Base-by-base conservation (phyloP, 495 filamentous ascomycete genomes). In the Penicillium paxilli region DNA sequence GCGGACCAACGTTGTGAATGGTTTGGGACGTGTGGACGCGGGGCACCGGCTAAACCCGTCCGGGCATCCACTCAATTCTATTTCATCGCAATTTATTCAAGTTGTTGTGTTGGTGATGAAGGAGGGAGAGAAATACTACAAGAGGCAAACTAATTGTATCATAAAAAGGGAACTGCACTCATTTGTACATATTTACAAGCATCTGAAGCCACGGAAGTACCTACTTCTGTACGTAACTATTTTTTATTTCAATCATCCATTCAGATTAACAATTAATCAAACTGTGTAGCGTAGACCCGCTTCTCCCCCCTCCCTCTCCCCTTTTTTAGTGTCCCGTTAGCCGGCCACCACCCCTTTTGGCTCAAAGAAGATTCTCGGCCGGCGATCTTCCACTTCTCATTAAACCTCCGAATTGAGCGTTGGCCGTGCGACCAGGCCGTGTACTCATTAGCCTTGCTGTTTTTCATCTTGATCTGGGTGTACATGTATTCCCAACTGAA, bases 361-460 rank as follows among this genome's bases (percentile, higher is more conserved):
- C 59, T 57, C 47, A 60, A 67, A 60, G 58, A 58, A 67, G 64
- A 51, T 62, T 60, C 56, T 65, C 59, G 53, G 37, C 64, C 64
- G 64, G 28, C 57, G 64, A 67, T 67, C 64, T 33, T 46, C 35
- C 52, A 62, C 42, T 55, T 52, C 51, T 62, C 62, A 65, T 65
- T 60, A 63, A 65, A 64, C 55, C 49, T 57, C 55, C 49, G 45
- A 52, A 38, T 54, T 47, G 40, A 9, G 35, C 52, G 51, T 59
- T 59, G 56, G 56, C 56, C 51, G 45, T 54, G 35, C 56, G 51
- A 58, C 44, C 47, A 49, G 23, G 28, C 24, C 26, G 22, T 20
- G n/a, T 16, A 26, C 33, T 25, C 20, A 16, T 35, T 42, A 28
- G 26, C 12, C 44, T 46, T 26, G 28, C 23, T 21, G 26, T 28